A percentile compares a stretch with the other conserved stretches of the same genome.
phyloP scores from a whole-genome alignment of 352 stramenopile species.

The Bremia lactucae region DNA sequence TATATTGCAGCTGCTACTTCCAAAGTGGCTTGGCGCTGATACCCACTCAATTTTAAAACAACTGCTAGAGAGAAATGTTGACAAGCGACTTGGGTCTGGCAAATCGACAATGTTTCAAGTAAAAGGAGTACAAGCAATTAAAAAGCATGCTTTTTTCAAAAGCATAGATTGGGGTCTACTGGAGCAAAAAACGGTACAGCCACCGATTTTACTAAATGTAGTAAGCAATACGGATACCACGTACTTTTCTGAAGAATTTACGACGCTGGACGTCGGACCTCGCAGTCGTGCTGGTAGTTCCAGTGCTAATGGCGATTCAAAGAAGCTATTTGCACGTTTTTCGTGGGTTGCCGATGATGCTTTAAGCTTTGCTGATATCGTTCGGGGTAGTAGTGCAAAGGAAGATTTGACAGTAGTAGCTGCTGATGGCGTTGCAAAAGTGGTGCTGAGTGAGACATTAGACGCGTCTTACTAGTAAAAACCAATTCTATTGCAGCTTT shows the following conservation, averaged over 20 bases:
- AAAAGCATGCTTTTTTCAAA: slow-evolving; percentile 91
- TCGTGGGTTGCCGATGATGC: slow-evolving; percentile 62
- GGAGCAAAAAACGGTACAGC: slow-evolving; percentile 83
- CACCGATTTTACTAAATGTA: slow-evolving; percentile 85
- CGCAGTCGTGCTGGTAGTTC: slow-evolving; percentile 33
- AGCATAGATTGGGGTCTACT: slow-evolving; percentile 91
- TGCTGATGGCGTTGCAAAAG: slow-evolving; percentile 13
- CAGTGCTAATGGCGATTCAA: slow-evolving; percentile 18
- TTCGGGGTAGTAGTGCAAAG: slow-evolving; percentile 15
- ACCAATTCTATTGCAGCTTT: too few relatives aligned
- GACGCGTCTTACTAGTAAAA: too few relatives aligned
- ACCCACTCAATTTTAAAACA: slow-evolving; percentile 94
- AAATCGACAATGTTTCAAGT: slow-evolving; percentile 97
- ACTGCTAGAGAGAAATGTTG: slow-evolving; percentile 92
- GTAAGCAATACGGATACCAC: slow-evolving; percentile 84
- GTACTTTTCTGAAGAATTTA: slow-evolving; percentile 92
- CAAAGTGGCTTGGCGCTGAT: slow-evolving; percentile 70
- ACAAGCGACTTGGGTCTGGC: slow-evolving; percentile 88
- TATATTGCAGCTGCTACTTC: slow-evolving; percentile 47
- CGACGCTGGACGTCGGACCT: slow-evolving; percentile 43
- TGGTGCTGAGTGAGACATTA: slow-evolving; percentile 11
- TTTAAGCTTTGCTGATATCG: slow-evolving; percentile 42
- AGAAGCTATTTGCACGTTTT: slow-evolving; percentile 63
- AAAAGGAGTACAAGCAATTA: slow-evolving; percentile 93
- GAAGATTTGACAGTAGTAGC: slow-evolving; percentile 1